Base-by-base conservation (phyloP, 495 filamentous ascomycete species). In the Penicillium herquei region DNA sequence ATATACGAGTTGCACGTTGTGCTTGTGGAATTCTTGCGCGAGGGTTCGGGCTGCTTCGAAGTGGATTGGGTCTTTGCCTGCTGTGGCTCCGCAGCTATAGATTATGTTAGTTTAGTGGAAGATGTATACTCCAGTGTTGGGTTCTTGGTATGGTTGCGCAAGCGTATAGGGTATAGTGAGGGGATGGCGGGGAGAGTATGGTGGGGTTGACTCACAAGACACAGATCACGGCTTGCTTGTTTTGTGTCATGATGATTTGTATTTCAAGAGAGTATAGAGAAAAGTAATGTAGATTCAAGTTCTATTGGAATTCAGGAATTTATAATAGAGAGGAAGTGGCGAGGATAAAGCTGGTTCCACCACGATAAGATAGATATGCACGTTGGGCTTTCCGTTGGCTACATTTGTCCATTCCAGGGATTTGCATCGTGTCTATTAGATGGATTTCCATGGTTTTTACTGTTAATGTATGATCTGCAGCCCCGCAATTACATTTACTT, bases 1-100 rank as follows among this genome's bases (percentile, higher is more conserved):
- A 71, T 96, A 98, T 51, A 98, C 89, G 32, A 98, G 84, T 3
- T 78, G 76, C 59, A 95, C 88, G 61, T 87, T 84, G 62, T 90
- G 77, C 53, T 81, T 74, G 70, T 89, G 83, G 74, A 98, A 85
- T 57, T 79, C 77, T 21, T 79, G 72, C 39, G 88, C 94, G 7
- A 98, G 86, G n/a, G 81, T 73, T 31, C 84, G 84, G 1, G 95
- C 95, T 5, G 91, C 86, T 66, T 84, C 85, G 45, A 89, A 58
- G 68, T 96, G 79, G 13, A 73, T 75, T 7, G 90, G 83, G 48
- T 83, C 83, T 39, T 76, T 84, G 41, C 94, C 94, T 26, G 83
- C 66, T 13, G 81, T 85, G 46, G 91, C 81, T 63, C 87, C 91
- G 78, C 92, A 97, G 83, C 78, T 81, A 48, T 14, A n/a, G n/a